A percentile compares a stretch with the other conserved stretches of the same genome.
Evolutionary conservation across 306 rosid species (phyloP).

Genomic region (Spatholobus suberectus): DNA sequence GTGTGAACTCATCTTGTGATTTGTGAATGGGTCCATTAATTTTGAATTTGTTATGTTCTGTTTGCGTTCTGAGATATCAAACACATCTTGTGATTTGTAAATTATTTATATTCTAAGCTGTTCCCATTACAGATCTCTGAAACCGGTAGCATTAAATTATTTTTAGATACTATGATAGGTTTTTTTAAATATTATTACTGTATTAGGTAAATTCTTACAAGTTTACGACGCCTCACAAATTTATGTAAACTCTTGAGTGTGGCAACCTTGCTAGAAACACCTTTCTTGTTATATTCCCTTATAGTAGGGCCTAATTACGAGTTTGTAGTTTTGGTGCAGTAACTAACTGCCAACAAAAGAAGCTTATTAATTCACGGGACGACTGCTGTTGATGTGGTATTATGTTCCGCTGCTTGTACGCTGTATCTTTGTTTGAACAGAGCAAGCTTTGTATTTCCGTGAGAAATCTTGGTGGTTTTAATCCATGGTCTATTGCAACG

Average conservation of each 20-base stretch:
- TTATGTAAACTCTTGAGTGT: not conserved
- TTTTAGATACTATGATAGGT: not conserved
- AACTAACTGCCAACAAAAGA: not conserved
- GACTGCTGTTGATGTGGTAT: not conserved
- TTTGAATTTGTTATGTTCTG: not conserved
- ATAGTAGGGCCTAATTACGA: not conserved
- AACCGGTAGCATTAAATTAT: not conserved
- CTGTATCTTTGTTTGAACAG: not conserved
- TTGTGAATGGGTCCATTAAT: not conserved
- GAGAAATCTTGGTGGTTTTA: slow-evolving; percentile 7
- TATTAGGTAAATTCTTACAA: not conserved
- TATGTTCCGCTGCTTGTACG: not conserved
- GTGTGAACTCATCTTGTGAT: not conserved
- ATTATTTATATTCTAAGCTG: not conserved
- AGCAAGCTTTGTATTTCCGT: not conserved
- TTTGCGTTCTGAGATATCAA: not conserved
- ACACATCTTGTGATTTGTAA: not conserved
- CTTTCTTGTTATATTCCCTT: not conserved
- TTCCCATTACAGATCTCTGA: not conserved
- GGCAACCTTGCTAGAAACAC: not conserved
- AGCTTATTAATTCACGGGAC: not conserved
- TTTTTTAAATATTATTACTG: not conserved
- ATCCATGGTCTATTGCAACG: not conserved
- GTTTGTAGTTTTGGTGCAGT: not conserved
- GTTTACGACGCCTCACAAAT: not conserved